A percentile compares a stretch with the other conserved stretches of the same genome.
Conservation (phyloP, 495 filamentous ascomycete genomes). For the Apiosordaria backusii region DNA sequence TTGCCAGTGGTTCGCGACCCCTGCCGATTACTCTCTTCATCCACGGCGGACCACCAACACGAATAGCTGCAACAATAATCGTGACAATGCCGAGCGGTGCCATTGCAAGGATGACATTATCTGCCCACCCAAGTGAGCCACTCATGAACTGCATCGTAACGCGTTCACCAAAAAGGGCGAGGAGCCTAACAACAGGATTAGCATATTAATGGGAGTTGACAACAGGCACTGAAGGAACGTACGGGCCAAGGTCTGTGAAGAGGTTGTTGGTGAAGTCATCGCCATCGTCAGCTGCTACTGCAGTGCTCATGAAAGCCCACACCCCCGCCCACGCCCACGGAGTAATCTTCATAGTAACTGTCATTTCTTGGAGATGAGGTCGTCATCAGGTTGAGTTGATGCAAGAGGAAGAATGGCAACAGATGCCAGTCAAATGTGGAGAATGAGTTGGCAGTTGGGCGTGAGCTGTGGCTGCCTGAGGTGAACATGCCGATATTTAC, state of each 20-base stretch:
- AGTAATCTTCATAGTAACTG: too few relatives aligned
- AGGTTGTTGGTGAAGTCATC: slow-evolving; percentile 55
- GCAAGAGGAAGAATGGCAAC: too few relatives aligned
- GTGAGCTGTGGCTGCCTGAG: too few relatives aligned
- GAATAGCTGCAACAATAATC: slow-evolving; percentile 50
- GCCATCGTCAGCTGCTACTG: slow-evolving; percentile 20
- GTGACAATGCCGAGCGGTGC: slow-evolving; percentile 55
- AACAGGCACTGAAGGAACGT: slow-evolving; percentile 9
- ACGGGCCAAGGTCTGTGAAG: slow-evolving; percentile 37
- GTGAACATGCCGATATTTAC: too few relatives aligned
- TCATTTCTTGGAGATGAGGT: too few relatives aligned
- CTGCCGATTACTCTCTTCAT: slow-evolving; percentile 52
- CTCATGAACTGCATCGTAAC: slow-evolving; percentile 58
- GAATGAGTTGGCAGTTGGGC: too few relatives aligned
- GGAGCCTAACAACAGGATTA: slow-evolving; percentile 26
- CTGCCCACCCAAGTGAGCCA: slow-evolving; percentile 45
- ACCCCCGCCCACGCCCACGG: too few relatives aligned
- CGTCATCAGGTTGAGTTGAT: too few relatives aligned
- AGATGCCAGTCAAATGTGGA: too few relatives aligned
- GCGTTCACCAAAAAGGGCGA: slow-evolving; percentile 55
- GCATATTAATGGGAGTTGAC: background rate
- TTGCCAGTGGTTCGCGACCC: slow-evolving; percentile 32
- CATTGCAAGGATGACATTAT: slow-evolving; percentile 54
- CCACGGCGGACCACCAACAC: slow-evolving; percentile 51
- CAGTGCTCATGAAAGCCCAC: background rate